A percentile compares a stretch with the other conserved stretches of the same genome.
These are phyloP conservation scores for Chalciporus pseudorubinellus DNA, from an alignment of 768 basidiomycete species.

Conservation along the genomic window DNA sequence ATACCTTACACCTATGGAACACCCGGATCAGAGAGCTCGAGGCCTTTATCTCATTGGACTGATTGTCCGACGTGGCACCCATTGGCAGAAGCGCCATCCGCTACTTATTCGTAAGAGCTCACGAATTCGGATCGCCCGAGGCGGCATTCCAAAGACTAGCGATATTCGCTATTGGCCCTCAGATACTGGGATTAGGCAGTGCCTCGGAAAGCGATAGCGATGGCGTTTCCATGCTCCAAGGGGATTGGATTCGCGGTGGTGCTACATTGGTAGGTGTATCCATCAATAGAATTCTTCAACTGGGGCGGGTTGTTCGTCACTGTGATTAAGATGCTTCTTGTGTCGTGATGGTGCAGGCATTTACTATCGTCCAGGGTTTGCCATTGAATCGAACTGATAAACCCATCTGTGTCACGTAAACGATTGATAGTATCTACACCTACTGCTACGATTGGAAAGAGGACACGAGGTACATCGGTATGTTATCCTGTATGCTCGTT, in stretches of 20 bases:
- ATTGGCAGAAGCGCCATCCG: conserved; percentile 1
- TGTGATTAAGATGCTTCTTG: neutral
- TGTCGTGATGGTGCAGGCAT: neutral
- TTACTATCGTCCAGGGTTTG: neutral
- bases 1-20: too few relatives aligned
- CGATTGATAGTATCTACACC: neutral
- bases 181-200: neutral
- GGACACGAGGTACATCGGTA: neutral
- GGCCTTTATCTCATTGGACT: conserved; percentile 15
- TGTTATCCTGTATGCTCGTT: too few relatives aligned
- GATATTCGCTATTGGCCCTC: conserved; percentile 13
- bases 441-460: conserved; percentile 8
- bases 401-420: too few relatives aligned
- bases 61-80: neutral
- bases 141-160: neutral
- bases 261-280: neutral
- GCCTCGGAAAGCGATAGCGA: conserved; percentile 2
- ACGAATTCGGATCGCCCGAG: too few relatives aligned
- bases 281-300: neutral
- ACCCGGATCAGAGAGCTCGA: neutral
- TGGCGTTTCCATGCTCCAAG: conserved; percentile 8
- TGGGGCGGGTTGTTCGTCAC: neutral
- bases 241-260: conserved; percentile 15
- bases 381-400: neutral
- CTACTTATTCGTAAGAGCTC: conserved; percentile 4